Evolutionary conservation across 2,329 filamentous ascomycete species (phyloP).

Genomic region (Aureobasidium sp.): DNA sequence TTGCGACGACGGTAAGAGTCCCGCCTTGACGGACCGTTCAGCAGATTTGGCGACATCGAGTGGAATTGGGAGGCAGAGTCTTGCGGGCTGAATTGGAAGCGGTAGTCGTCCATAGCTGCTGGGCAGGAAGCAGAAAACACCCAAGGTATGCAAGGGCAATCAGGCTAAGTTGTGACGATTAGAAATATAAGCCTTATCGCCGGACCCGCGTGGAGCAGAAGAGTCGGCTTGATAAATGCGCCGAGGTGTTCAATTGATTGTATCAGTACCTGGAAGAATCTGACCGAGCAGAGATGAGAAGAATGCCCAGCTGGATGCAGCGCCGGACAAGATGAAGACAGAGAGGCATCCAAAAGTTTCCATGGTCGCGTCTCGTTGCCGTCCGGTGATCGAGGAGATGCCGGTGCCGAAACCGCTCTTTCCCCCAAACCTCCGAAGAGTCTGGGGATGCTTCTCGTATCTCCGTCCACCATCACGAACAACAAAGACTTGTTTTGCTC

Average conservation of each 20-base stretch:
- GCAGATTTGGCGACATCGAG: slow-evolving; percentile 2
- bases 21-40: not conserved
- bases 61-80: not conserved
- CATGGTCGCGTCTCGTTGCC: not conserved
- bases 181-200: slow-evolving; percentile 5
- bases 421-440: not conserved
- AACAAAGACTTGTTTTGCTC: not conserved
- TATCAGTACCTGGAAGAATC: not conserved
- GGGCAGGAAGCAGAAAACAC: not conserved
- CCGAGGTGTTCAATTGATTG: not conserved
- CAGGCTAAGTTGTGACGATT: slow-evolving; percentile 4
- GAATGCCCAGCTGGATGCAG: not conserved
- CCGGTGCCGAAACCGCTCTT: not conserved
- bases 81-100: not conserved
- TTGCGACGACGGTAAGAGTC: slow-evolving; percentile 14
- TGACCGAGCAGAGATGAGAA: not conserved
- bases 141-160: not conserved
- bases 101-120: slow-evolving; percentile 3
- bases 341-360: not conserved
- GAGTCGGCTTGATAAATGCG: not conserved
- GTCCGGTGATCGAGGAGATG: not conserved
- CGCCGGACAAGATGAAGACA: not conserved
- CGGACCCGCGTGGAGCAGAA: not conserved
- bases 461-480: too few species aligned
- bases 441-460: not conserved